phyloP scores from a whole-genome alignment of 2,329 filamentous ascomycete genomes.

The Sarocladium kiliense region DNA sequence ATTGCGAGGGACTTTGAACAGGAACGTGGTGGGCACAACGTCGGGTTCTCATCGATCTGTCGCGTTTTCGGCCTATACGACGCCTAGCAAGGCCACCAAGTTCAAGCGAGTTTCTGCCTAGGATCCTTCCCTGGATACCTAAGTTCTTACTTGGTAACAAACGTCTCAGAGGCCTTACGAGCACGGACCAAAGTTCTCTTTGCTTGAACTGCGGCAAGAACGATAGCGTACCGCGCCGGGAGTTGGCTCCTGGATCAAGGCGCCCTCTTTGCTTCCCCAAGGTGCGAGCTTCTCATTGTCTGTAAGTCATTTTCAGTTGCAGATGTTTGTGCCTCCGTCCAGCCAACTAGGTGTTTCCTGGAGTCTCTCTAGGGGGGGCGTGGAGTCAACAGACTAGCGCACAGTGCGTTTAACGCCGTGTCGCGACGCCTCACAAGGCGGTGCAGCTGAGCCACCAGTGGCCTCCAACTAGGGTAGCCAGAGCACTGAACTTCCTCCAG shows the following conservation, averaged over 20 bases:
- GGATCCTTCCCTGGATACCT: not conserved
- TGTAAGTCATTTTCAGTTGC: not conserved
- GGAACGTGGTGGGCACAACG: not conserved
- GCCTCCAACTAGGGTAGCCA: not conserved
- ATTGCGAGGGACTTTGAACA: not conserved
- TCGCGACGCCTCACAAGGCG: not conserved
- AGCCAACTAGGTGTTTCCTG: not conserved
- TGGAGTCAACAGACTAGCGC: not conserved
- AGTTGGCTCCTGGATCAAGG: too few relatives aligned
- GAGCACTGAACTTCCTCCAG: not conserved
- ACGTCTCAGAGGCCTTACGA: not conserved
- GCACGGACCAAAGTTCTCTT: not conserved
- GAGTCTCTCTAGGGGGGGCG: not conserved
- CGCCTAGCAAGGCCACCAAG: not conserved
- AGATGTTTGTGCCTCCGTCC: not conserved
- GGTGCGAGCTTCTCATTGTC: not conserved
- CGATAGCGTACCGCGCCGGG: too few relatives aligned
- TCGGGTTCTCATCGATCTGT: too few relatives aligned
- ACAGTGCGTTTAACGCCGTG: not conserved
- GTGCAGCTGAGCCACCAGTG: conserved; percentile 8
- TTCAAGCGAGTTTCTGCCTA: not conserved
- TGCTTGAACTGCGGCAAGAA: too few relatives aligned
- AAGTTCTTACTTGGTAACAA: not conserved
- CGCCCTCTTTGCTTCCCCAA: not conserved
- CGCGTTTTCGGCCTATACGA: not conserved